These are phyloP conservation scores for Blastocladiella britannica DNA, from an alignment of 192 early-diverging fungal species.

Conservation along the genomic window DNA sequence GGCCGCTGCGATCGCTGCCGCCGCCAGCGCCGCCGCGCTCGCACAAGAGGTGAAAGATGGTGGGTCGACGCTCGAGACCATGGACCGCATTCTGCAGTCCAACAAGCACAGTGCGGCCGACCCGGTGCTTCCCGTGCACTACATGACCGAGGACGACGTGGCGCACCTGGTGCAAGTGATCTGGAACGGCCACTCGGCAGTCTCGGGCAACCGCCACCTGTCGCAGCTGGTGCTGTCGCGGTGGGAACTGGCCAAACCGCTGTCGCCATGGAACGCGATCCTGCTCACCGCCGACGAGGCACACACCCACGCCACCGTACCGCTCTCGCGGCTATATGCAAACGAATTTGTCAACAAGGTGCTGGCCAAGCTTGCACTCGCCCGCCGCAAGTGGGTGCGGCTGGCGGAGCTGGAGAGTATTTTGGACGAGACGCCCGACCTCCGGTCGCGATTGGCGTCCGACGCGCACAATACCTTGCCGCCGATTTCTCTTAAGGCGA, in stretches of 20 bases:
- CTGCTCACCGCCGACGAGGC: slow-evolving; percentile 30
- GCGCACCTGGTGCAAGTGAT: slow-evolving; percentile 27
- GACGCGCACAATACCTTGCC: too few species aligned
- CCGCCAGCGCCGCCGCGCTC: too few species aligned
- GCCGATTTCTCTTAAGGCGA: too few species aligned
- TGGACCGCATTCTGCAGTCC: not conserved
- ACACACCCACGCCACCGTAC: slow-evolving; percentile 20
- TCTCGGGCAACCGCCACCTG: slow-evolving; percentile 15
- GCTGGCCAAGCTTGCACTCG: slow-evolving; percentile 22
- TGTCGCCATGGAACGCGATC: slow-evolving; percentile 34
- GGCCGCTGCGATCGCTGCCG: too few species aligned
- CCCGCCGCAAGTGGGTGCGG: slow-evolving; percentile 23
- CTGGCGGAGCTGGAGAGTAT: slow-evolving; percentile 25
- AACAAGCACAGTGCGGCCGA: slow-evolving; percentile 7
- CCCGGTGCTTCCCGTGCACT: slow-evolving; percentile 15
- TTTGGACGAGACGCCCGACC: too few species aligned
- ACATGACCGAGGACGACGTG: slow-evolving; percentile 29
- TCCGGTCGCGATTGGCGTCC: too few species aligned
- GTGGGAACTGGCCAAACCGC: slow-evolving; percentile 21
- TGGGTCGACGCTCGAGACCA: not conserved
- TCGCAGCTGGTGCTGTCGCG: slow-evolving; percentile 23
- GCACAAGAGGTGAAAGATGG: too few species aligned
- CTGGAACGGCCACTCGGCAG: slow-evolving; percentile 27
- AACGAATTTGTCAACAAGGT: slow-evolving; percentile 29
- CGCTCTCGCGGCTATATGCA: slow-evolving; percentile 13